Base-by-base conservation (phyloP, 163 green algal species). In the Prototheca wickerhamii region DNA sequence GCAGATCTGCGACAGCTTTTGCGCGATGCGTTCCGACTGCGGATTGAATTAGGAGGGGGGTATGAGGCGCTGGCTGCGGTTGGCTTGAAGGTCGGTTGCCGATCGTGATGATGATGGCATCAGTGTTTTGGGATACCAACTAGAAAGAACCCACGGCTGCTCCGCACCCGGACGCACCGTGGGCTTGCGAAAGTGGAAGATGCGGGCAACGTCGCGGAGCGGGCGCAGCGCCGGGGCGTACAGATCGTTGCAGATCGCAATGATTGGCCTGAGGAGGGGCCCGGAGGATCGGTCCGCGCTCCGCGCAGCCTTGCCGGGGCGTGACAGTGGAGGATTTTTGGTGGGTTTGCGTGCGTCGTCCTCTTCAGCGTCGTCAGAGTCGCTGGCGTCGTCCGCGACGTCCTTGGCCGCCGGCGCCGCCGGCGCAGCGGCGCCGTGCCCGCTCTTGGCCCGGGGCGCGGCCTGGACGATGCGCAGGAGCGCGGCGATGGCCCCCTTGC, bases 211-310 rank as follows among this genome's bases (percentile, higher is more conserved):
- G 4, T 89, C 77, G 2, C 89, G 72, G 65, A 99, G 83, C 25
- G 86, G 87, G 21, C 88, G 74, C 62, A 99, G 82, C 28, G 82
- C 82, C 3, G 91, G 86, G 10, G 84, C 84, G 64, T 95, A 96
- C 56, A 95, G 75, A 71, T 98, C 91, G 75, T 98, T 98, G 82
- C 85, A 95, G 52, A 97, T 93, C 73, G 80, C 91, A 62, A 98
- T 96, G 68, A 98, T 82, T 33, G 90, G 91, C 3, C 89, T 76
- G 28, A 51, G 59, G 37, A 95, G 78, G 21, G 76, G 76, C 17
- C 40, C 61, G 18, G 12, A 26, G 15, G 43, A 4, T 15, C 15
- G 42, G 42, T 15, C 42, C 15, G 15, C 15, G 28, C 6, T 29
- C 50, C 64, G 35, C 35, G 64, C 69, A 25, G 35, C 42, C 59